Conservation (phyloP, 208 protist genomes). For the Acanthamoeba royreba region DNA sequence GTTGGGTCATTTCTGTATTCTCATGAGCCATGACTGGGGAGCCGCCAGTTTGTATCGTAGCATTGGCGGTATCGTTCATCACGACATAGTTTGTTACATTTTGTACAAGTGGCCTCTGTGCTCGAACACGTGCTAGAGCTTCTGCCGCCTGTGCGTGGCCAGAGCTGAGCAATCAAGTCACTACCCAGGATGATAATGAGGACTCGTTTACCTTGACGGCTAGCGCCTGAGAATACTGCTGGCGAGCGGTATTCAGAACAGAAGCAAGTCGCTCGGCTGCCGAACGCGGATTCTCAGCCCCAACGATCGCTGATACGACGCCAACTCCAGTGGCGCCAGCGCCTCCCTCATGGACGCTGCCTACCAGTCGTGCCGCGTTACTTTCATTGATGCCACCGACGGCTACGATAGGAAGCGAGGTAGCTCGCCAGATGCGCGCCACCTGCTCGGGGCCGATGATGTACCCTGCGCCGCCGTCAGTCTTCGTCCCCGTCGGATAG, state of each 20-base stretch:
- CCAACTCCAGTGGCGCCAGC: neutral
- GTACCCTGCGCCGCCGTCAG: neutral
- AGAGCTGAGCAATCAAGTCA: too few relatives aligned
- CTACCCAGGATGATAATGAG: too few relatives aligned
- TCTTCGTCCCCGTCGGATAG: constrained; percentile 40
- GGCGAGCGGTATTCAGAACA: neutral
- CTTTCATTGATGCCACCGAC: constrained; percentile 39
- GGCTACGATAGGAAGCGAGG: neutral
- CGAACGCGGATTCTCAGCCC: neutral
- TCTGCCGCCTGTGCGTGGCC: neutral
- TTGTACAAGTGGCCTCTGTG: neutral
- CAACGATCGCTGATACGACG: constrained; percentile 21
- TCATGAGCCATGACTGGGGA: constrained; percentile 7
- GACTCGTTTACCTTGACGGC: neutral
- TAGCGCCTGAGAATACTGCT: neutral
- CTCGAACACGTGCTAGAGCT: neutral
- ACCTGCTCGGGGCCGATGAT: neutral
- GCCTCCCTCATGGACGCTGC: neutral
- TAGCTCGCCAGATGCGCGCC: neutral
- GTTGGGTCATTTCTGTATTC: neutral
- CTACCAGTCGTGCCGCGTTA: neutral
- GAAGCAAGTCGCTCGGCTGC: neutral
- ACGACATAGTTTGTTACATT: constrained; percentile 13
- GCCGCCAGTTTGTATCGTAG: neutral
- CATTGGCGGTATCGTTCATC: constrained; percentile 22